These are phyloP conservation scores for Chalciporus chontae DNA, from an alignment of 768 basidiomycete genomes.

Conservation along the genomic window DNA sequence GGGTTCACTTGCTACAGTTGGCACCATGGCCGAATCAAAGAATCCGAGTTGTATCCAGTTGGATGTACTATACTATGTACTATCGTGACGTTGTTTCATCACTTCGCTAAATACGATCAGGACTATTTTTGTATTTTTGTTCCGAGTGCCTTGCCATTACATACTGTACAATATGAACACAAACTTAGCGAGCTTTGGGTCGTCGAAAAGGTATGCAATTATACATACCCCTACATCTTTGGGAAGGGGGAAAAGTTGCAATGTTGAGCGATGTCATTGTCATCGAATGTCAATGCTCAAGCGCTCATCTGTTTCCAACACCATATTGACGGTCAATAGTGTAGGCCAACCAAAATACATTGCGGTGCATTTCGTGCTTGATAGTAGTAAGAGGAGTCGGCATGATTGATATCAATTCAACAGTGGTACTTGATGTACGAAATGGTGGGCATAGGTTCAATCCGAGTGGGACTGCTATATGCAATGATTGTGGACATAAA, in stretches of 20 bases:
- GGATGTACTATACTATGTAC: no score
- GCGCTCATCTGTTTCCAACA: slow-evolving; percentile 67
- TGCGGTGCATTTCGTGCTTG: slow-evolving; percentile 70
- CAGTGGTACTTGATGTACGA: slow-evolving; percentile 57
- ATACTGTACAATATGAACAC: no score
- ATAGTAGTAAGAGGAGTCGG: slow-evolving; percentile 55
- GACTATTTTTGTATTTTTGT: no score
- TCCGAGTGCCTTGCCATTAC: no score
- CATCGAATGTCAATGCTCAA: slow-evolving; percentile 72
- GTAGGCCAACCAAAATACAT: slow-evolving; percentile 73
- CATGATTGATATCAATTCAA: slow-evolving; percentile 56
- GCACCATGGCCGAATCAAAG: no score
- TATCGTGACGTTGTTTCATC: no score
- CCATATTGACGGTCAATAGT: slow-evolving; percentile 64
- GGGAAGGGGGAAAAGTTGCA: slow-evolving; percentile 59
- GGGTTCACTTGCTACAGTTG: no score
- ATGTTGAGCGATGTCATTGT: slow-evolving; percentile 74
- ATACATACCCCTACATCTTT: slow-evolving; percentile 54
- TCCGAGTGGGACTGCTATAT: slow-evolving; percentile 60
- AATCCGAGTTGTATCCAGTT: no score
- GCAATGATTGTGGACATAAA: slow-evolving; percentile 57
- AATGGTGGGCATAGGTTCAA: slow-evolving; percentile 68
- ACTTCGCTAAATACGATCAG: no score
- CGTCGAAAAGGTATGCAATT: not conserved
- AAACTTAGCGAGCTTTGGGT: no score